Evolutionary conservation across 179 eudicot species (phyloP).

Genomic region (Amaranthus tricolor): DNA sequence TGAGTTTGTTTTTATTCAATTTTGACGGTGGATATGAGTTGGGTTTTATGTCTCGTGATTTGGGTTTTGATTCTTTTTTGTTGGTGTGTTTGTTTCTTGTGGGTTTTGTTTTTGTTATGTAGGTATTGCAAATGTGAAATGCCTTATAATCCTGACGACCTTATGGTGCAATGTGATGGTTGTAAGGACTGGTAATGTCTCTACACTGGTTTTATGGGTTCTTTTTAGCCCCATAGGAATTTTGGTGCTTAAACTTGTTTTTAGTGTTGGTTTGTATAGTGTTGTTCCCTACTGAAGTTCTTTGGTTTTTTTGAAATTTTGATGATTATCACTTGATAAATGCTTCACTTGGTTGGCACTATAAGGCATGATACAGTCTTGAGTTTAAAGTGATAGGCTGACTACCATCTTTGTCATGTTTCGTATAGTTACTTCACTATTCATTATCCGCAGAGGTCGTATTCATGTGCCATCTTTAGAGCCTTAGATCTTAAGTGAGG

Average conservation of each 20-base stretch:
- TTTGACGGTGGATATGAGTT: conserved; percentile 5
- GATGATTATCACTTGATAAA: background rate
- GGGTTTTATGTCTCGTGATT: background rate
- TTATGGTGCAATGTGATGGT: conserved; percentile 90
- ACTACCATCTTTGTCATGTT: background rate
- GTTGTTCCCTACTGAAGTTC: background rate
- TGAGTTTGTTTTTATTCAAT: conserved; percentile 32
- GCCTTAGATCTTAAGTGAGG: conserved; percentile 6
- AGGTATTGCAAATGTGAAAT: conserved; percentile 94
- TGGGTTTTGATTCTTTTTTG: conserved; percentile 16
- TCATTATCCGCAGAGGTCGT: conserved; percentile 8
- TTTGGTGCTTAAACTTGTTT: background rate
- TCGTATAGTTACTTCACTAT: conserved; percentile 1
- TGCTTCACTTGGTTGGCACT: background rate
- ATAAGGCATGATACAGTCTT: background rate
- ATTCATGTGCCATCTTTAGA: background rate
- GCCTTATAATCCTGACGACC: conserved; percentile 93
- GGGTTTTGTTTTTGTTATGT: conserved; percentile 19
- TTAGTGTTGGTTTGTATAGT: background rate
- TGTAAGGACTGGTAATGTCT: conserved; percentile 78
- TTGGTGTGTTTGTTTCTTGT: conserved; percentile 12
- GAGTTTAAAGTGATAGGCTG: background rate
- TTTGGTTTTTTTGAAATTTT: background rate
- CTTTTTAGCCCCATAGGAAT: conserved; percentile 3
- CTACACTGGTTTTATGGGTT: background rate